Evolutionary conservation across 2,329 filamentous ascomycete genomes (phyloP), one percentile per base, ranked within the genome.

Genomic region (Fusarium cyanostomum): DNA sequence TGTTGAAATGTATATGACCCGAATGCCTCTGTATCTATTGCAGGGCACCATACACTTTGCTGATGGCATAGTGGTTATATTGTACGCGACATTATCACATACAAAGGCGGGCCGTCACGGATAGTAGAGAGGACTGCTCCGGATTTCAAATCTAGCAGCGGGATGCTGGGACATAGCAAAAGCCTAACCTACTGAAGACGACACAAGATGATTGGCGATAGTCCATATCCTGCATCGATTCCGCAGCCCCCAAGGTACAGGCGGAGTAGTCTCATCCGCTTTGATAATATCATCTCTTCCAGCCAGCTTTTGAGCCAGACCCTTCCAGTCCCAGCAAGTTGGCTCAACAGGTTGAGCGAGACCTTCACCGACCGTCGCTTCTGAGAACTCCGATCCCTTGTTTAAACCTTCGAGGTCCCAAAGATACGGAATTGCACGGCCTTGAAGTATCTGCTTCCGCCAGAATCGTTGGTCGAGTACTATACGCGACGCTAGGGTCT

Each of bases 221-320:
- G 30, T n/a, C 38, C 38, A 52, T 26, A 52, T 43, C 12, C 49
- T 44, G 11, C 49, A 52, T 13, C 39, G 18, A 8, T 52, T 52
- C 13, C 49, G 38, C 24, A 52, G 7, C 6, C 30, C 39, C 38
- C 30, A 37, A 5, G 49, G 39, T 7, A 5, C 12, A 52, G 30
- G n/a, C 7, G n/a, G 21, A 12, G 28, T 7, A 11, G 10, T 5
- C 12, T n/a, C 13, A 9, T 37, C 21, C 12, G 4, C 30, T 18
- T 37, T 52, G 26, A 37, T 44, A 52, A 44, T 37, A 1, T 24
- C 26, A 15, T 45, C 15, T 9, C 12, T 28, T 1, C 8, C 7
- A 7, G 15, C 27, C 30, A 56, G 27, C 13, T 27, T 44, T 6
- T n/a, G 13, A 10, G 9, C 45, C 11, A 56, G 24, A 2, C 33